A percentile compares a stretch with the other conserved stretches of the same genome.
Evolutionary conservation across 352 stramenopile genomes (phyloP).

Genomic region (Globisporangium irregulare): DNA sequence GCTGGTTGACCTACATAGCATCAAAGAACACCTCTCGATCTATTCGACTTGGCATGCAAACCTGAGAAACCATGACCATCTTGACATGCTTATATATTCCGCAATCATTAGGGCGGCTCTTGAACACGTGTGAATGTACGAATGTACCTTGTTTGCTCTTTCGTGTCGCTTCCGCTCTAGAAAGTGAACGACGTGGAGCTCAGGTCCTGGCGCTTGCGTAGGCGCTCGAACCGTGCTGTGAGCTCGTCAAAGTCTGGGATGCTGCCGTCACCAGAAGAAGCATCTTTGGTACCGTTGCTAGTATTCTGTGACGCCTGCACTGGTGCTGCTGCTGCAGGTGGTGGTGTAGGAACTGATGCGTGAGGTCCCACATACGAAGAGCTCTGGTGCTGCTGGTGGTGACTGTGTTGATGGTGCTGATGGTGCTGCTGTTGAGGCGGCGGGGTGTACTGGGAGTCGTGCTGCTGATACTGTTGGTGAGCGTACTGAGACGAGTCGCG

Average conservation of each 20-base stretch:
- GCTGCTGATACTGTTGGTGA: constrained; percentile 18
- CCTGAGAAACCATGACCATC: neutral
- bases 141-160: neutral
- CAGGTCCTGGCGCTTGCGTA: constrained; percentile 77
- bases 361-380: constrained; percentile 14
- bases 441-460: constrained; percentile 8
- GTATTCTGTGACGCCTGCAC: constrained; percentile 3
- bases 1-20: neutral
- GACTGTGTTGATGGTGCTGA: constrained; percentile 1
- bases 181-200: constrained; percentile 69
- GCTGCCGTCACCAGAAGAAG: constrained; percentile 28
- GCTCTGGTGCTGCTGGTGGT: constrained; percentile 13
- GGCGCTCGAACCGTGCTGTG: constrained; percentile 89
- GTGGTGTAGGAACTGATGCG: neutral
- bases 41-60: neutral
- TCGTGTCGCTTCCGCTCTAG: constrained; percentile 20
- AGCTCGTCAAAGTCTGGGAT: constrained; percentile 92
- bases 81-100: constrained; percentile 1
- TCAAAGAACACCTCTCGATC: neutral
- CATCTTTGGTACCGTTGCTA: constrained; percentile 5
- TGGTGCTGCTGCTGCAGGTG: constrained; percentile 8
- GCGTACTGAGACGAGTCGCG: constrained; percentile 7
- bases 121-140: neutral
- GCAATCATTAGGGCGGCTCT: neutral
- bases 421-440: constrained; percentile 19